Evolutionary conservation across 1,284 basidiomycete genomes (phyloP).

Genomic region (Austroboletus rostrupii): DNA sequence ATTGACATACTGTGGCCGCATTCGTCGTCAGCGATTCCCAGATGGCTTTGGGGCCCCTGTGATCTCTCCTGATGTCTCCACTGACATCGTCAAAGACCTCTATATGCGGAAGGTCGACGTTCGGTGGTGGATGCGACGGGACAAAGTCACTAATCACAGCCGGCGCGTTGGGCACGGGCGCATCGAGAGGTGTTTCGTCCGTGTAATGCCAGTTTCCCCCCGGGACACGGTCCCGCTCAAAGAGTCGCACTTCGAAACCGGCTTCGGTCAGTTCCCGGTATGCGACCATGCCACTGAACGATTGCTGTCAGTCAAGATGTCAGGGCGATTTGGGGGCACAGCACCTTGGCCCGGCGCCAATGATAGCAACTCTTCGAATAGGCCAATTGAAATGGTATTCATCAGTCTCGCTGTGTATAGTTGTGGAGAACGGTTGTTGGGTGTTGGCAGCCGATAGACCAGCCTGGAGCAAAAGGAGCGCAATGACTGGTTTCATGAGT

Average conservation of each 20-base stretch:
- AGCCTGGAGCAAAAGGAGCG: background rate
- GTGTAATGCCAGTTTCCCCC: slow-evolving; percentile 7
- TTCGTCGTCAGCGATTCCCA: slow-evolving; percentile 14
- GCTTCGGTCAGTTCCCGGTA: slow-evolving; percentile 11
- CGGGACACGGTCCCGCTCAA: slow-evolving; percentile 11
- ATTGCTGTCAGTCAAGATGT: background rate
- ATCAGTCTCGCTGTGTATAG: background rate
- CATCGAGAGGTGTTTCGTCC: slow-evolving; percentile 1
- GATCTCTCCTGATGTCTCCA: slow-evolving; percentile 3
- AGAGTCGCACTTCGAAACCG: slow-evolving; percentile 13
- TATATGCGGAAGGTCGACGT: slow-evolving; percentile 6
- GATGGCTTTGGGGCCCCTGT: slow-evolving; percentile 8
- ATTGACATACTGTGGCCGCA: slow-evolving; percentile 7
- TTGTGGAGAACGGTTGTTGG: slow-evolving; percentile 1
- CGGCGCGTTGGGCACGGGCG: background rate
- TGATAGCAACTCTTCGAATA: slow-evolving; percentile 10
- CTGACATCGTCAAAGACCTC: slow-evolving; percentile 2
- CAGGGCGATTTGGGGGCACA: background rate
- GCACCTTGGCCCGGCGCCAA: slow-evolving; percentile 12
- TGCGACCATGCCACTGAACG: slow-evolving; percentile 8
- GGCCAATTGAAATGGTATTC: slow-evolving; percentile 6
- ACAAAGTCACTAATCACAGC: slow-evolving; percentile 4
- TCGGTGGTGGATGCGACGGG: slow-evolving; percentile 7
- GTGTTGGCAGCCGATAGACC: background rate
- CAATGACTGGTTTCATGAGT: background rate